These are phyloP conservation scores for Pneumocystis jirovecii DNA, from an alignment of 1,139 yeast genomes.

Conservation along the genomic window DNA sequence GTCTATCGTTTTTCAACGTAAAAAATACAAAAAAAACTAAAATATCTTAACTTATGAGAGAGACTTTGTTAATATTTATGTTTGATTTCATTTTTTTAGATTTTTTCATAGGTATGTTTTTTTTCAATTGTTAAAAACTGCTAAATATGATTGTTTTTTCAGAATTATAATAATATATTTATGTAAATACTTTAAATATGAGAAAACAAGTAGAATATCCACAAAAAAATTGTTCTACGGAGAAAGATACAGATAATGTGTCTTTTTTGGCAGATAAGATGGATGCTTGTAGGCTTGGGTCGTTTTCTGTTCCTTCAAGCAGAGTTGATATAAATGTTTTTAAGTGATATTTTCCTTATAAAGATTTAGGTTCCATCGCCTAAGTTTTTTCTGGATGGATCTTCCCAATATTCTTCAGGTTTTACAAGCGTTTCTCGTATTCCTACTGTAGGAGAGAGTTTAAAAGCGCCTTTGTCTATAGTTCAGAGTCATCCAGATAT, in stretches of 20 bases:
- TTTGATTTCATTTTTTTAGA: background rate
- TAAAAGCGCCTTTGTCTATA: background rate
- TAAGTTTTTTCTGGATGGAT: background rate
- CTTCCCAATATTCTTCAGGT: background rate
- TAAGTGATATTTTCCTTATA: background rate
- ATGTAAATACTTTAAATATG: background rate
- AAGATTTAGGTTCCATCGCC: background rate
- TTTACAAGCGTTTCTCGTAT: background rate
- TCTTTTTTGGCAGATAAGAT: background rate
- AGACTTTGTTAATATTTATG: no score
- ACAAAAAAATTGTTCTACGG: background rate
- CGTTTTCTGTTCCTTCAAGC: background rate
- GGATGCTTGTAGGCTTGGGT: background rate
- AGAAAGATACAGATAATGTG: background rate
- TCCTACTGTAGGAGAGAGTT: background rate
- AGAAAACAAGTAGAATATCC: background rate
- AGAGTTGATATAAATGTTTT: background rate
- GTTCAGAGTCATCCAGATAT: background rate
- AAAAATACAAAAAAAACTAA: background rate
- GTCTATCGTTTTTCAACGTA: background rate
- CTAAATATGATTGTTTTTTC: background rate
- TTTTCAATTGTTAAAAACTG: background rate
- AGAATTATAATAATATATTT: background rate
- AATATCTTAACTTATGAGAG: background rate
- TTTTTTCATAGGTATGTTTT: background rate